A percentile compares a stretch with the other conserved stretches of the same genome.
Evolutionary conservation across 164 flowering plant genomes (phyloP).

Genomic region (Umbilicus rupestris): DNA sequence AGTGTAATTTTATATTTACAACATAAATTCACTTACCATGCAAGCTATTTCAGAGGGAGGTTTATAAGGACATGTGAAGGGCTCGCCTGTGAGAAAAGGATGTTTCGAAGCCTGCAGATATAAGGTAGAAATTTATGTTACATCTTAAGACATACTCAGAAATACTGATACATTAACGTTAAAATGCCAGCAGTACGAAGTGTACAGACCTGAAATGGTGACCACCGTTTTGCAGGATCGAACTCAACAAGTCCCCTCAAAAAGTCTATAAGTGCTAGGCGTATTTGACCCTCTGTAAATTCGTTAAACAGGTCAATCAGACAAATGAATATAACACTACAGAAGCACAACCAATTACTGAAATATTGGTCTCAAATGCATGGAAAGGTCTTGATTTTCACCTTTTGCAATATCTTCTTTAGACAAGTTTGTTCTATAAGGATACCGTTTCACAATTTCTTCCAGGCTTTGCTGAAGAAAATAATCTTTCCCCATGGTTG

Average conservation of each 20-base stretch:
- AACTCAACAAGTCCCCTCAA: constrained; percentile 91
- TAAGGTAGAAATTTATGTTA: not conserved
- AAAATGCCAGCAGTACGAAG: not conserved
- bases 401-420: constrained; percentile 77
- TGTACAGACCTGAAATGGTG: constrained; percentile 77
- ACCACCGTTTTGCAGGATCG: constrained; percentile 98
- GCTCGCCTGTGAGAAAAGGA: constrained; percentile 95
- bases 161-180: not conserved
- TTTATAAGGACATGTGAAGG: constrained; percentile 67
- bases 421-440: constrained; percentile 56
- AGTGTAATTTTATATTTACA: not conserved
- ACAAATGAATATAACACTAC: not conserved
- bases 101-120: constrained; percentile 79
- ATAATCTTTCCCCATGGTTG: constrained; percentile 83
- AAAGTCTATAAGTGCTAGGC: constrained; percentile 86
- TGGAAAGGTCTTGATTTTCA: constrained; percentile 12
- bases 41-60: constrained; percentile 81
- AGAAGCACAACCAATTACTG: constrained; percentile 8
- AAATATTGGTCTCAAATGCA: not conserved
- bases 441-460: constrained; percentile 70
- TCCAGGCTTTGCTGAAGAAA: constrained; percentile 78
- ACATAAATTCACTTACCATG: constrained; percentile 39
- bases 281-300: constrained; percentile 57
- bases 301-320: constrained; percentile 1
- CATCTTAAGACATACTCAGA: not conserved